These are phyloP conservation scores for Apiospora kogelbergensis DNA, from an alignment of 2,329 filamentous ascomycete genomes.

Conservation along the genomic window DNA sequence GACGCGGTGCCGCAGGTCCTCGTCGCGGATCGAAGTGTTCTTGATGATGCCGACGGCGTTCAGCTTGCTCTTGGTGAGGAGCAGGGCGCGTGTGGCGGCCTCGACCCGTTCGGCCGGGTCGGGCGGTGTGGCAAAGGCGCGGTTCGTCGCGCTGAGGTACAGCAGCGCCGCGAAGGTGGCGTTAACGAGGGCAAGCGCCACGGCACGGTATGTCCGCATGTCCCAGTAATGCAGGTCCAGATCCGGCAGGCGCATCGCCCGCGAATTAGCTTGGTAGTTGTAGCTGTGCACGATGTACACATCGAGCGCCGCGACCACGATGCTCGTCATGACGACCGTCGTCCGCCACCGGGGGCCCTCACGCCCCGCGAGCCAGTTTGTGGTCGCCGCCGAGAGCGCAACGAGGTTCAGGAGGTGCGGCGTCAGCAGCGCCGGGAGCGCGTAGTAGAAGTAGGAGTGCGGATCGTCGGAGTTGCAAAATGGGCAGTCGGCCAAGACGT, in stretches of 20 bases:
- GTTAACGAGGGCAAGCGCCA: conserved; percentile 67
- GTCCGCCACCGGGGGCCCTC: conserved; percentile 69
- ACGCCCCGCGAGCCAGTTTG: conserved; percentile 61
- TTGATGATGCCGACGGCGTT: conserved; percentile 72
- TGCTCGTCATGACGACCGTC: conserved; percentile 63
- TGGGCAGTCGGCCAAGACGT: conserved; percentile 70
- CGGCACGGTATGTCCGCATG: conserved; percentile 59
- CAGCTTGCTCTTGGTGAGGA: conserved; percentile 63
- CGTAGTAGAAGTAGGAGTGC: conserved; percentile 75
- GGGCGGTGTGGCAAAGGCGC: conserved; percentile 67
- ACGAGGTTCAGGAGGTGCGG: conserved; percentile 81
- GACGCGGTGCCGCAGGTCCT: conserved; percentile 63
- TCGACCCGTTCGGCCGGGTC: conserved; percentile 67
- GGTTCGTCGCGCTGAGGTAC: conserved; percentile 77
- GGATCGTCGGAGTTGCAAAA: conserved; percentile 77
- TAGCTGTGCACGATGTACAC: conserved; percentile 65
- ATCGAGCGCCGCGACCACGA: conserved; percentile 62
- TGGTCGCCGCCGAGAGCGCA: conserved; percentile 72
- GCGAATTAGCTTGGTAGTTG: conserved; percentile 63
- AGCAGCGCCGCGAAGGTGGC: conserved; percentile 62
- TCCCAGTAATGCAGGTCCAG: conserved; percentile 73
- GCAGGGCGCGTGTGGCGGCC: conserved; percentile 53
- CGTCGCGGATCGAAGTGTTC: conserved; percentile 77
- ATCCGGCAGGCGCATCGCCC: conserved; percentile 60
- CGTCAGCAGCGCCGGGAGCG: conserved; percentile 68